Percentiles rank a stretch among this genome's conserved stretches.
Evolutionary conservation across 768 basidiomycete species (phyloP).

Genomic region (Tulasnella calospora): DNA sequence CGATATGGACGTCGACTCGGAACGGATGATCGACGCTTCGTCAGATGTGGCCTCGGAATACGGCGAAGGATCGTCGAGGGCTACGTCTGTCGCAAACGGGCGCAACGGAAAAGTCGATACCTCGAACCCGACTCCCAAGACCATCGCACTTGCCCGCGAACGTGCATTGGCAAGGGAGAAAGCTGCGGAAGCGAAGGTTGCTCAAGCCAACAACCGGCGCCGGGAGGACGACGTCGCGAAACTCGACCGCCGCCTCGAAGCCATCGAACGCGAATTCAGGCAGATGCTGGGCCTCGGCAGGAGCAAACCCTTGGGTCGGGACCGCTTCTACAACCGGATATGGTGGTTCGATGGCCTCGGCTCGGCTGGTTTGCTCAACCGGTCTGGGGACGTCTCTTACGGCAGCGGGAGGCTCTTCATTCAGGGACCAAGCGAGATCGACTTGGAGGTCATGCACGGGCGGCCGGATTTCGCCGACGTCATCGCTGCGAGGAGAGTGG

Average conservation of each 20-base stretch:
- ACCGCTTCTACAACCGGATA: constrained; percentile 89
- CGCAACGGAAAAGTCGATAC: constrained; percentile 46
- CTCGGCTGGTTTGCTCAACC: constrained; percentile 62
- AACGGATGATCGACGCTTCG: constrained; percentile 24
- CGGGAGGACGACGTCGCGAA: constrained; percentile 85
- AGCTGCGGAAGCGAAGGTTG: constrained; percentile 73
- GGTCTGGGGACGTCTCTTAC: constrained; percentile 71
- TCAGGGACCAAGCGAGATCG: constrained; percentile 84
- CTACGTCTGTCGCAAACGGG: constrained; percentile 20
- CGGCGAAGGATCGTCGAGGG: constrained; percentile 21
- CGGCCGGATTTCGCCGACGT: constrained; percentile 43
- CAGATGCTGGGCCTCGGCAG: constrained; percentile 79
- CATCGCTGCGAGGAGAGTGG: constrained; percentile 53
- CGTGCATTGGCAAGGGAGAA: constrained; percentile 74
- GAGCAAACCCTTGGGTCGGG: constrained; percentile 82
- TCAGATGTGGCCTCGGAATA: constrained; percentile 28
- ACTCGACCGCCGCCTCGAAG: constrained; percentile 72
- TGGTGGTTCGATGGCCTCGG: constrained; percentile 99
- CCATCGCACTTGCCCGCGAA: constrained; percentile 66
- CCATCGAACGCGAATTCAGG: constrained; percentile 90
- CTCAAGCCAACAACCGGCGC: constrained; percentile 73
- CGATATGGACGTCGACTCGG: constrained; percentile 28
- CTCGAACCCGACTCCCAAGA: constrained; percentile 49
- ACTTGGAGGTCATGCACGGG: constrained; percentile 63
- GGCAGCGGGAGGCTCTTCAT: constrained; percentile 88